phyloP scores from a whole-genome alignment of 2,329 filamentous ascomycete genomes.

The Aureobasidium pullulans region DNA sequence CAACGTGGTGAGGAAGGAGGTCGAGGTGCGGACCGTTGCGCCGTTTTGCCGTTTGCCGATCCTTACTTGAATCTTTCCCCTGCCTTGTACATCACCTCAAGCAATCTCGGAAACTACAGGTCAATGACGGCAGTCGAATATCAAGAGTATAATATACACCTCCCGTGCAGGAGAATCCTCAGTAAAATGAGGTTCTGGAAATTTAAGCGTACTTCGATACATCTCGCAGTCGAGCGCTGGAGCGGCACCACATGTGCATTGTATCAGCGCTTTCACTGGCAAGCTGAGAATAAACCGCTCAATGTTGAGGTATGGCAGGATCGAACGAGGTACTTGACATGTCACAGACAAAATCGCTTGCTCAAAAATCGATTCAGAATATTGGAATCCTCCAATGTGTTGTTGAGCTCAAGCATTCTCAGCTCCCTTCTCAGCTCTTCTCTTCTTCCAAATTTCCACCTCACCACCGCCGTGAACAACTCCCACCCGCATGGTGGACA shows the following conservation, averaged over 20 bases:
- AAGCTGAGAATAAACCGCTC: not conserved
- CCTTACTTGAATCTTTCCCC: not conserved
- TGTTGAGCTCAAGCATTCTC: slow-evolving; percentile 19
- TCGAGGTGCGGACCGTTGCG: not conserved
- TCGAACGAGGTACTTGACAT: not conserved
- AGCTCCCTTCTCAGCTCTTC: slow-evolving; percentile 77
- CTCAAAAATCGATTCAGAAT: not conserved
- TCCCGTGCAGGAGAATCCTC: not conserved
- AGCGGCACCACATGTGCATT: too few relatives aligned
- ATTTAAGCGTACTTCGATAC: too few relatives aligned
- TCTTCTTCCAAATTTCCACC: slow-evolving; percentile 88
- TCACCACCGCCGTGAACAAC: slow-evolving; percentile 81
- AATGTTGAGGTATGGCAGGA: not conserved
- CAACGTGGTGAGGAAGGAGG: not conserved
- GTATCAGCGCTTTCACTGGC: not conserved
- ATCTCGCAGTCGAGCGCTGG: too few relatives aligned
- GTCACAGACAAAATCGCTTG: not conserved
- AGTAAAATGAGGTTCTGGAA: not conserved
- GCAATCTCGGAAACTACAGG: not conserved
- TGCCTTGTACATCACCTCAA: not conserved
- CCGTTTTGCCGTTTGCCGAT: not conserved
- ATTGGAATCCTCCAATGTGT: not conserved
- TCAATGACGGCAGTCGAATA: not conserved
- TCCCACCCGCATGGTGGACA: slow-evolving; percentile 81
- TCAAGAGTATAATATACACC: not conserved